Evolutionary conservation across 169 alveolate species (phyloP).

Genomic region (Amoebophrya sp.): DNA sequence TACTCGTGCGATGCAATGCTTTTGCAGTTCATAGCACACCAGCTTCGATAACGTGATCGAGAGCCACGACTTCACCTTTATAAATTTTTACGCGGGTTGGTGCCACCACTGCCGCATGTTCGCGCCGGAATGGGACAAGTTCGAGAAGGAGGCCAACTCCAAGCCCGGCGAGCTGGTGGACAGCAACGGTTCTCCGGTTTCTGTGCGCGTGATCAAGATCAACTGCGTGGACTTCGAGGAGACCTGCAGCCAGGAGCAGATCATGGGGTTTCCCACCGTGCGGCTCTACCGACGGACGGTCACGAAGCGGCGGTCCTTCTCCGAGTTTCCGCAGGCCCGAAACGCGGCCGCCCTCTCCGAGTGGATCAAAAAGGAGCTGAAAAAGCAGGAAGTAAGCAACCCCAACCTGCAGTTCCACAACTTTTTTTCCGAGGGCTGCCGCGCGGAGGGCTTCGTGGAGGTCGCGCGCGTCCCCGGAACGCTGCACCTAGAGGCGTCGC

Average conservation of each 20-base stretch:
- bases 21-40: too few species aligned
- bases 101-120: neutral
- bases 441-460: conserved; percentile 21
- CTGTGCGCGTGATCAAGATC: conserved; percentile 19
- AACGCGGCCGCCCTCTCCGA: too few species aligned
- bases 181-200: neutral
- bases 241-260: neutral
- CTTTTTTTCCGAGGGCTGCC: neutral
- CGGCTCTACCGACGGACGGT: neutral
- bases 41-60: conserved; percentile 2
- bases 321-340: too few species aligned
- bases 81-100: neutral
- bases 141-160: neutral
- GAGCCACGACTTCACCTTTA: neutral
- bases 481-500: neutral
- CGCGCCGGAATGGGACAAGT: conserved; percentile 22
- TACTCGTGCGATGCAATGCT: too few species aligned
- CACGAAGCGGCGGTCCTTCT: too few species aligned
- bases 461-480: neutral
- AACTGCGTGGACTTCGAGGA: conserved; percentile 17
- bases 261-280: neutral
- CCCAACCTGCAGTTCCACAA: neutral
- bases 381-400: neutral
- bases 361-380: neutral
- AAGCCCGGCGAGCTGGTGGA: neutral